A percentile compares a stretch with the other conserved stretches of the same genome.
These are phyloP conservation scores for Clavispora santaluciae DNA, from an alignment of 805 yeast species.

Conservation along the genomic window DNA sequence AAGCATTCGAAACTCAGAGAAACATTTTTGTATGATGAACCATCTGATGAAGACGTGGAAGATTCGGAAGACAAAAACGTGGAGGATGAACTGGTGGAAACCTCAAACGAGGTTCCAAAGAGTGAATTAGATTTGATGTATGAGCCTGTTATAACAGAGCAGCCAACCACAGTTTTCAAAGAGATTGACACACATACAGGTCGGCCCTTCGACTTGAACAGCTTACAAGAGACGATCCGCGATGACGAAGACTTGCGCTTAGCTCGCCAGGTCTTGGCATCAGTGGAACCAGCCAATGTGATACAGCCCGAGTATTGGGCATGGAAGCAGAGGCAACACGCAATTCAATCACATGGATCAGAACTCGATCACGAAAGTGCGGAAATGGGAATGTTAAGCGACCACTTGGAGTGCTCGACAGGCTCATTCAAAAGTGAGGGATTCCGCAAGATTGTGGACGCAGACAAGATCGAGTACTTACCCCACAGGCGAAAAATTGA, in stretches of 20 bases:
- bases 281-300: constrained; percentile 17
- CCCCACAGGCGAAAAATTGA: constrained; percentile 74
- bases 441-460: constrained; percentile 65
- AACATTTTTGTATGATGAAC: constrained; percentile 27
- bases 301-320: constrained; percentile 56
- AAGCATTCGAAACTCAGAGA: constrained; percentile 23
- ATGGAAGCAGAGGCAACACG: constrained; percentile 48
- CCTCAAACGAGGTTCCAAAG: constrained; percentile 18
- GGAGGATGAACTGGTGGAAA: constrained; percentile 14
- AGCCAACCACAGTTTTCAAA: constrained; percentile 54
- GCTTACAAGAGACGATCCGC: constrained; percentile 50
- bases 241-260: constrained; percentile 72
- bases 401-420: constrained; percentile 37
- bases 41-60: constrained; percentile 30
- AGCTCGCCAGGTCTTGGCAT: constrained; percentile 41
- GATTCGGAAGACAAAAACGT: constrained; percentile 20
- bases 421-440: constrained; percentile 75
- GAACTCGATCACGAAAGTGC: constrained; percentile 21
- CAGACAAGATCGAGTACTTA: constrained; percentile 66
- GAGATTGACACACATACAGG: constrained; percentile 30
- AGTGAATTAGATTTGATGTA: constrained; percentile 34
- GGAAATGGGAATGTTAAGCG: constrained; percentile 22
- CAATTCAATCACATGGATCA: constrained; percentile 14
- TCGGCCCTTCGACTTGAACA: constrained; percentile 37
- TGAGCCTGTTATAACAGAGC: constrained; percentile 43